Percentiles rank a stretch among this genome's conserved stretches.
Evolutionary conservation across 345 rosid species (phyloP).

Genomic region (Corchorus olitorius): DNA sequence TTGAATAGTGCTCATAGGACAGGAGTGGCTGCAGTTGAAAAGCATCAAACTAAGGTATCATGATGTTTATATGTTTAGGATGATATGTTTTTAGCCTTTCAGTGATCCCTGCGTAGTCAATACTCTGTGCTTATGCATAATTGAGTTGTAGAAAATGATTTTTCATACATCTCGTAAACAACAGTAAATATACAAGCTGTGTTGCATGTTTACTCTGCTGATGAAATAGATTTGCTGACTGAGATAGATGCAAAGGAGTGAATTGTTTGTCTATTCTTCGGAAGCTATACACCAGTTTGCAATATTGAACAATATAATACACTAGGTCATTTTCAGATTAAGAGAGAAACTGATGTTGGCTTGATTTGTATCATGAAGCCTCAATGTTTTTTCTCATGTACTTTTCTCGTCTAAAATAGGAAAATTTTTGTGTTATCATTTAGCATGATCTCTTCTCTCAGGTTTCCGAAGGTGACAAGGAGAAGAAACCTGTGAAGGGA

Average conservation of each 20-base stretch:
- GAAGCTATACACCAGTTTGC: background rate
- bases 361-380: conserved; percentile 3
- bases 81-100: background rate
- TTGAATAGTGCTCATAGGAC: conserved; percentile 32
- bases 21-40: conserved; percentile 44
- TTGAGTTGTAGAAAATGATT: background rate
- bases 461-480: conserved; percentile 19
- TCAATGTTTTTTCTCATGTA: background rate
- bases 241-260: background rate
- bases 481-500: conserved; percentile 47
- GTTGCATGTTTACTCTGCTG: background rate
- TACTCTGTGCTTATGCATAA: background rate
- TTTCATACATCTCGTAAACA: background rate
- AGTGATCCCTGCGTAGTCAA: background rate
- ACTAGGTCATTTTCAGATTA: background rate
- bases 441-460: background rate
- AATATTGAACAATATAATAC: background rate
- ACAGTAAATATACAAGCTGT: background rate
- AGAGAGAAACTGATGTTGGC: conserved; percentile 10
- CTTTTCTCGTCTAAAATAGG: background rate
- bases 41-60: conserved; percentile 47
- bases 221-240: background rate
- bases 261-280: background rate
- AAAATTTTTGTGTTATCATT: background rate
- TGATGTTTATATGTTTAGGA: background rate